Conservation (phyloP, 352 stramenopile genomes). For the Chrysophaeum taylorii region DNA sequence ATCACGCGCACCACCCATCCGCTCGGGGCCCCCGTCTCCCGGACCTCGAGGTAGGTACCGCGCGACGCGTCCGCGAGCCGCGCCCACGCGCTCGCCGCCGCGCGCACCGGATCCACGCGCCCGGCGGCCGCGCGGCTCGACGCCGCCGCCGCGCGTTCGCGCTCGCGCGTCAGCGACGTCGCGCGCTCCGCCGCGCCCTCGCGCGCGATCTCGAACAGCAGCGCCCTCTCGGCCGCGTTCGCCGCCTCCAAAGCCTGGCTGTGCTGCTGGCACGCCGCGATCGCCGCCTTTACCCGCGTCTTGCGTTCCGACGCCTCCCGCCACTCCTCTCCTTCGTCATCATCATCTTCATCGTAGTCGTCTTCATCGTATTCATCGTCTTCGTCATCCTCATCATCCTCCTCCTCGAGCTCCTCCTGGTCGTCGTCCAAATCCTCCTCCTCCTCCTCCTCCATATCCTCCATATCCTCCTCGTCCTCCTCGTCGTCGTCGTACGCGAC, state of each 20-base stretch:
- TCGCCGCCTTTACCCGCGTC: too few species aligned
- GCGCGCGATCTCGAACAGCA: neutral
- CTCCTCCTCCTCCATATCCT: neutral
- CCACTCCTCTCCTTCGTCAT: neutral
- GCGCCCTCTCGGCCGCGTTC: neutral
- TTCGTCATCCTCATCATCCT: constrained; percentile 2
- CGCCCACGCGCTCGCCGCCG: neutral
- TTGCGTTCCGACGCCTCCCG: too few species aligned
- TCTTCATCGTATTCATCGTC: constrained; percentile 3
- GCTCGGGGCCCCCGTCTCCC: neutral
- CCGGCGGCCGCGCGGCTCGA: neutral
- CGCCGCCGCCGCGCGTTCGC: neutral
- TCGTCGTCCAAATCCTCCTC: constrained; percentile 5
- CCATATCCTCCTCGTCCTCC: constrained; percentile 19
- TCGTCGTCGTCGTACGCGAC: constrained; percentile 17
- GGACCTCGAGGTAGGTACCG: neutral
- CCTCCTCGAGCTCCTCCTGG: neutral
- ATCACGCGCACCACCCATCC: neutral
- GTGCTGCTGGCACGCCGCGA: neutral
- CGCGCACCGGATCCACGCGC: neutral
- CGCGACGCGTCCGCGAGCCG: neutral
- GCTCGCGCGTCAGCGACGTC: neutral
- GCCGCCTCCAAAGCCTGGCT: neutral
- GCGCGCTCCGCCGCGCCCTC: neutral
- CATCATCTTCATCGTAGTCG: neutral